Evolutionary conservation across 306 rosid genomes (phyloP), one percentile per base, ranked within the genome.

Genomic region (Gastrolobium bilobum): DNA sequence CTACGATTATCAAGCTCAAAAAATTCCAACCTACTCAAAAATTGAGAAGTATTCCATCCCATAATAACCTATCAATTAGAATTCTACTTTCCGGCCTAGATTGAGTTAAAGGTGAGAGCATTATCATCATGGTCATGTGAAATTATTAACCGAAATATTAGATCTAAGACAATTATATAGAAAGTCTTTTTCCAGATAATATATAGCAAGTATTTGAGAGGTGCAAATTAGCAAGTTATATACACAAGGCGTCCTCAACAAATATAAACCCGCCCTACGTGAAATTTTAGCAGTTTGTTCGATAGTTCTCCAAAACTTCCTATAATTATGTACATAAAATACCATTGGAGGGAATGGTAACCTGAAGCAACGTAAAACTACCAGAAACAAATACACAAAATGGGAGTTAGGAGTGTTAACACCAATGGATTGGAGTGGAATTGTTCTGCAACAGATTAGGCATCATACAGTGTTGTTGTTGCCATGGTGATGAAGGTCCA

Each of bases 401-500:
- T 4, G 7, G 53, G 60, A 37, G 46, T 42, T 46, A 14, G 20
- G 56, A 11, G 43, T 40, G 54, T 29, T 53, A 80, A 38, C 56
- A 79, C 83, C 79, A 82, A 30, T 46, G 79, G 71, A 82, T 59
- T 1, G 78, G 80, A 20, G 86, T 73, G 26, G 2, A 3, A 33
- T 54, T 43, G 63, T 58, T 77, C 13, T 68, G 85, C 10, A 34
- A 14, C n/a, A 66, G 37, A 52, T 80, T 68, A 26, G 66, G 52
- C 59, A 57, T 77, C 79, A 69, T 34, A 7, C 80, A 61, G 52
- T 77, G 80, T 2, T 43, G 73, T 33, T 82, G 84, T 71, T 78
- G 87, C 85, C 83, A 71, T 7, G 68, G 46, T 11, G 76, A 76
- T 65, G 80, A 9, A 42, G 65, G 81, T 59, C 66, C 75, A 2